Conservation (phyloP, 805 yeast species). For the Groenewaldozyma tartarivorans region DNA sequence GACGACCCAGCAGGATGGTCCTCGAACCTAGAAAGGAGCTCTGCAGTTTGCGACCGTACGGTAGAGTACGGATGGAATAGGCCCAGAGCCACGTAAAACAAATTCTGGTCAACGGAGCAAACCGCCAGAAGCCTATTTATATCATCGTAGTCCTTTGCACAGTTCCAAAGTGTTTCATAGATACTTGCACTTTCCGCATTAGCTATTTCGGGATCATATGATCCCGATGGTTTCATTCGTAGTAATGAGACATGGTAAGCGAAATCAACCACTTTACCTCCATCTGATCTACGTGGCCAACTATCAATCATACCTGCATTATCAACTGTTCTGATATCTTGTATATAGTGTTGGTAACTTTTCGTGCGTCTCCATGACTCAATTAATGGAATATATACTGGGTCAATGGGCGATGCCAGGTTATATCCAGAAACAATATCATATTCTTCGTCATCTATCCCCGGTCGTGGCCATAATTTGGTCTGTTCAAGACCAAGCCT, state of each 20-base stretch:
- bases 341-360: constrained; percentile 18
- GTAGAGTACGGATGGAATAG: constrained; percentile 22
- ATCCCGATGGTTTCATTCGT: constrained; percentile 10
- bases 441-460: constrained; percentile 9
- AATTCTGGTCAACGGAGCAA: constrained; percentile 13
- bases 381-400: constrained; percentile 19
- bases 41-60: constrained; percentile 18
- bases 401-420: constrained; percentile 24
- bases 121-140: constrained; percentile 21
- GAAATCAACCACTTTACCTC: constrained; percentile 21
- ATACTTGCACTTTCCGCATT: constrained; percentile 20
- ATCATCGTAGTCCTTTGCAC: constrained; percentile 21
- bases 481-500: constrained; percentile 16
- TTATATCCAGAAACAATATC: constrained; percentile 23
- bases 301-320: constrained; percentile 11
- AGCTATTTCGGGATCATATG: constrained; percentile 8
- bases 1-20: constrained; percentile 22
- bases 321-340: constrained; percentile 11
- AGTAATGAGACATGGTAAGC: constrained; percentile 23
- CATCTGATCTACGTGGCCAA: constrained; percentile 10
- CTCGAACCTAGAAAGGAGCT: constrained; percentile 20
- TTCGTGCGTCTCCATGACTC: constrained; percentile 25
- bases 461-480: constrained; percentile 14
- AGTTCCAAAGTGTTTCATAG: constrained; percentile 17
- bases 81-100: constrained; percentile 24